These are phyloP conservation scores for Ampelomyces quisqualis DNA, from an alignment of 2,329 filamentous ascomycete genomes.

Conservation along the genomic window DNA sequence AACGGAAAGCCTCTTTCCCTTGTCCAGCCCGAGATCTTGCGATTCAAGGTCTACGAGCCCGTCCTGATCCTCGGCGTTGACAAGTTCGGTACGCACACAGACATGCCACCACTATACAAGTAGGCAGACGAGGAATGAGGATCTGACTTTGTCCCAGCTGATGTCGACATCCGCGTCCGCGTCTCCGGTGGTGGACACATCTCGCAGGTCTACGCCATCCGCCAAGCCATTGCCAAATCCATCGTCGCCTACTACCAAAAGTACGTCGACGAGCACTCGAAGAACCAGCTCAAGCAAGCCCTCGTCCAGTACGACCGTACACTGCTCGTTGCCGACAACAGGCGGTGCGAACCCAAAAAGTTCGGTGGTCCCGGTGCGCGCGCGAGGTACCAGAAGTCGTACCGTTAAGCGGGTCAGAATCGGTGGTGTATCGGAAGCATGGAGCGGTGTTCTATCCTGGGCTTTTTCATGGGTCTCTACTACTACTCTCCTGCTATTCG, in stretches of 20 bases:
- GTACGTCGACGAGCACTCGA: conserved; percentile 99
- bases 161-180: conserved; percentile 96
- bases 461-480: conserved; percentile 40
- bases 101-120: conserved; percentile 8
- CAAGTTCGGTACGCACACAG: conserved; percentile 69
- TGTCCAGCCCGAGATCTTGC: conserved; percentile 92
- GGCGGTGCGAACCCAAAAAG: conserved; percentile 99
- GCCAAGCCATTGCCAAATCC: conserved; percentile 97
- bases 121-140: conserved; percentile 15
- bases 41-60: conserved; percentile 99
- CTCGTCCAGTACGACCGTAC: conserved; percentile 95
- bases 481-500: conserved; percentile 15
- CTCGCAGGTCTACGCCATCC: conserved; percentile 96
- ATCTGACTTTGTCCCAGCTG: conserved; percentile 49
- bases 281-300: conserved; percentile 98
- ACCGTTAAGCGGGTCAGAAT: conserved; percentile 70
- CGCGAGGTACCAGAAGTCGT: conserved; percentile 97
- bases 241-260: conserved; percentile 99
- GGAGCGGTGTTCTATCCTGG: conserved; percentile 43
- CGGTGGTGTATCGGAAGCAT: conserved; percentile 29
- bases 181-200: conserved; percentile 97
- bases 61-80: conserved; percentile 95
- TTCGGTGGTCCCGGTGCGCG: conserved; percentile 91
- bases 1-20: conserved; percentile 95
- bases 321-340: conserved; percentile 98